Conservation (phyloP, 1,139 yeast genomes). For the Nakaseomyces kungkrabaensis region DNA sequence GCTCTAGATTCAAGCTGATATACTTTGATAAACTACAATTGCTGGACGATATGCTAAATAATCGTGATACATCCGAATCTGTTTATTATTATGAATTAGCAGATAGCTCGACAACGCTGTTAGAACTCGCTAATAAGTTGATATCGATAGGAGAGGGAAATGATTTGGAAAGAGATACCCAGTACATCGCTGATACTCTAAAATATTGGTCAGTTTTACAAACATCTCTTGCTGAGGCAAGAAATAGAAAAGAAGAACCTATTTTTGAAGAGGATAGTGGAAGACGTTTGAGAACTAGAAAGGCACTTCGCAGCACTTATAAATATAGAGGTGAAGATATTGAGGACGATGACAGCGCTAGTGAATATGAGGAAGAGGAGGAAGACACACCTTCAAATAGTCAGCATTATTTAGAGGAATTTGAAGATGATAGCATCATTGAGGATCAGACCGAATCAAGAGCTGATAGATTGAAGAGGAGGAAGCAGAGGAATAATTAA, state of each 20-base stretch:
- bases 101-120: background rate
- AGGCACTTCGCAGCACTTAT: slow-evolving; percentile 9
- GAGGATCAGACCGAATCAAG: slow-evolving; percentile 1
- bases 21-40: background rate
- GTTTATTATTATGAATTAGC: background rate
- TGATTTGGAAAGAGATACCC: background rate
- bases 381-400: background rate
- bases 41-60: background rate
- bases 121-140: background rate
- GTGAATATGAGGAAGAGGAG: slow-evolving; percentile 7
- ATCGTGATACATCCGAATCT: background rate
- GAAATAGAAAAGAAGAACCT: background rate
- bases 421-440: background rate
- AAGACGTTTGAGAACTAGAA: slow-evolving; percentile 9
- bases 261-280: background rate
- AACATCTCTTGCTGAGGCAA: background rate
- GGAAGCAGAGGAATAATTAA: slow-evolving; percentile 1
- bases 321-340: slow-evolving; percentile 8
- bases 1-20: background rate
- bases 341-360: slow-evolving; percentile 9
- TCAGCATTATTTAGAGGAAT: slow-evolving; percentile 5
- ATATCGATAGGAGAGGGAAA: background rate
- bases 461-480: slow-evolving; percentile 3
- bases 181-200: background rate
- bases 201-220: background rate